phyloP scores from a whole-genome alignment of 1,139 yeast genomes.

The Debaryomyces fabryi region DNA sequence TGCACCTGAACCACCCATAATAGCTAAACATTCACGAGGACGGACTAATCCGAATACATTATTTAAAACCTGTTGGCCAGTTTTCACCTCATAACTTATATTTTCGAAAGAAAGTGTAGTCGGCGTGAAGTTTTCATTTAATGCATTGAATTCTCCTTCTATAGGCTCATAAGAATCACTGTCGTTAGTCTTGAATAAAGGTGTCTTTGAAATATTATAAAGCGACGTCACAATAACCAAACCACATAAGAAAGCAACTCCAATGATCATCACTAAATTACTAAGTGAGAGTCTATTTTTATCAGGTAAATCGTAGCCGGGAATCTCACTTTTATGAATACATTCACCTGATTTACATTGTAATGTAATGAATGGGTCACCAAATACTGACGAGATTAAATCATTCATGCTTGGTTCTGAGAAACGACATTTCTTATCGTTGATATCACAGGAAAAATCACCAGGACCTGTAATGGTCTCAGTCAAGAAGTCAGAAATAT shows the following conservation, averaged over 20 bases:
- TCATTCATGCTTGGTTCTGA: constrained; percentile 97
- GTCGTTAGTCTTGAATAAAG: constrained; percentile 51
- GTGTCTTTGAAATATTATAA: constrained; percentile 62
- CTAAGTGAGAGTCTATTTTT: constrained; percentile 51
- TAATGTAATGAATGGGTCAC: constrained; percentile 84
- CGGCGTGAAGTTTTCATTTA: constrained; percentile 66
- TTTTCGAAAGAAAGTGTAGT: constrained; percentile 77
- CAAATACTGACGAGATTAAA: constrained; percentile 84
- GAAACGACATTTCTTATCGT: constrained; percentile 65
- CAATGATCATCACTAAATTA: constrained; percentile 52
- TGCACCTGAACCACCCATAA: constrained; percentile 99
- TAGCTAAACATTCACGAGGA: constrained; percentile 90
- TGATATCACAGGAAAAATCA: constrained; percentile 77
- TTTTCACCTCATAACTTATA: constrained; percentile 62
- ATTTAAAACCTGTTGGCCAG: constrained; percentile 55
- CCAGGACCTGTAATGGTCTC: constrained; percentile 95
- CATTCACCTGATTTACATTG: constrained; percentile 88
- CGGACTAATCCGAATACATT: constrained; percentile 73
- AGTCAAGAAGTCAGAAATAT: constrained; percentile 87
- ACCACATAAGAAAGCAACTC: constrained; percentile 48
- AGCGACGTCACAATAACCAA: constrained; percentile 44
- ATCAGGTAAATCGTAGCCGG: constrained; percentile 80
- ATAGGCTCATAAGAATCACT: constrained; percentile 22
- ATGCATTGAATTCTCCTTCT: constrained; percentile 43
- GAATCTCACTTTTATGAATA: constrained; percentile 86